phyloP scores from a whole-genome alignment of 2,329 filamentous ascomycete genomes.

The Neonectria coccinea region DNA sequence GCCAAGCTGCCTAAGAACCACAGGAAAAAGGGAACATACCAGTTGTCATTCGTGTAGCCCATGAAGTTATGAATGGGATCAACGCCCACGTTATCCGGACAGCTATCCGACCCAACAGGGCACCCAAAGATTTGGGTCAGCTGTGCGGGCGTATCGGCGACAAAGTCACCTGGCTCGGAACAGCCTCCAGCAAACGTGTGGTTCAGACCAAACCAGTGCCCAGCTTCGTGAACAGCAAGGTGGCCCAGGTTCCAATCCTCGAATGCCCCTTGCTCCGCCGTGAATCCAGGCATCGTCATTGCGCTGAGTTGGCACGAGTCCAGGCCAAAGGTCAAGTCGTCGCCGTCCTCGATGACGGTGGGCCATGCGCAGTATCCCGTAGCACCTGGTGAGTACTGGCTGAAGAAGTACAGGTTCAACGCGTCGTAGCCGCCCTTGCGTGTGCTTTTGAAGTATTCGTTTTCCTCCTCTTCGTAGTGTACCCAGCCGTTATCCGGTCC shows the following conservation, averaged over 20 bases:
- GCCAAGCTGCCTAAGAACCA: background rate
- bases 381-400: conserved; percentile 25
- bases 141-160: conserved; percentile 54
- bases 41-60: conserved; percentile 48
- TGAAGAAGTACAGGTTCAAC: conserved; percentile 47
- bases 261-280: conserved; percentile 32
- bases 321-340: conserved; percentile 43
- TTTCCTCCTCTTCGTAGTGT: conserved; percentile 52
- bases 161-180: conserved; percentile 48
- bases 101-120: conserved; percentile 45
- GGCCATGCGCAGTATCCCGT: conserved; percentile 29
- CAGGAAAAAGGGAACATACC: conserved; percentile 41
- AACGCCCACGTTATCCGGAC: conserved; percentile 30
- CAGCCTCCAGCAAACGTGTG: conserved; percentile 55
- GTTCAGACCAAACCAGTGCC: conserved; percentile 55
- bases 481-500: conserved; percentile 38
- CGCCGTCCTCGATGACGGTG: conserved; percentile 12
- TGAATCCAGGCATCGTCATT: conserved; percentile 32
- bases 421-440: conserved; percentile 55
- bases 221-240: conserved; percentile 51
- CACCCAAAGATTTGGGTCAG: conserved; percentile 36
- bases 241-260: conserved; percentile 28
- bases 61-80: conserved; percentile 49
- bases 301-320: conserved; percentile 52
- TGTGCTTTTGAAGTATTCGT: conserved; percentile 35